These are phyloP conservation scores for Globisporangium alternatum DNA, from an alignment of 352 stramenopile species.

Conservation along the genomic window DNA sequence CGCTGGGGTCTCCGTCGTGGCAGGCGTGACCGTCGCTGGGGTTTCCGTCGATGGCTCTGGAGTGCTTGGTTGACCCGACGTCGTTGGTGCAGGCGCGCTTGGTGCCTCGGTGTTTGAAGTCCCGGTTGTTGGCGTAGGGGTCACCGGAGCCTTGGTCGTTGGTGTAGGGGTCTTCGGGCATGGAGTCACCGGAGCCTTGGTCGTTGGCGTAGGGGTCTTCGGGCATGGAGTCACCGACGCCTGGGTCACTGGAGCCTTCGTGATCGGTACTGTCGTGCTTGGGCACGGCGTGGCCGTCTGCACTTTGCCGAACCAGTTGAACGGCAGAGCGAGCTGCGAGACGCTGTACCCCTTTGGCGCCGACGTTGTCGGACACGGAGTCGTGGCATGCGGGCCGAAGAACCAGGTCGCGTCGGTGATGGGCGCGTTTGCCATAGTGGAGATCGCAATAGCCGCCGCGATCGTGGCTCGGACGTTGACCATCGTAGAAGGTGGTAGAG, in stretches of 20 bases:
- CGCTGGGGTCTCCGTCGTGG: not conserved
- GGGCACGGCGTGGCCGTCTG: not conserved
- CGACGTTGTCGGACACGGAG: not conserved
- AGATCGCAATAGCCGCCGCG: not conserved
- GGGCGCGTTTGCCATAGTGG: slow-evolving; percentile 1
- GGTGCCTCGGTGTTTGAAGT: not conserved
- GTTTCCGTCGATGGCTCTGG: not conserved
- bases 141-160: not conserved
- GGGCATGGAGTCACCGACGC: not conserved
- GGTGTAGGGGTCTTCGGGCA: not conserved
- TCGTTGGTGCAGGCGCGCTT: not conserved
- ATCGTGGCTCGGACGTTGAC: slow-evolving; percentile 2
- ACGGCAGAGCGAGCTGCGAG: not conserved
- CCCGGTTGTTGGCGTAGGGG: not conserved
- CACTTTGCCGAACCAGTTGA: not conserved
- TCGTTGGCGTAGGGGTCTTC: not conserved
- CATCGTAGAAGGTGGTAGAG: not conserved
- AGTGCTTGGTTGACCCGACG: not conserved
- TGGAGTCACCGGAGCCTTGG: not conserved
- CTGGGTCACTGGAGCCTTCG: not conserved
- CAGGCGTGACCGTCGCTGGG: not conserved
- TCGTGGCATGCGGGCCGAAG: not conserved
- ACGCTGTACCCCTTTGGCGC: not conserved
- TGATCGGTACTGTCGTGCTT: not conserved
- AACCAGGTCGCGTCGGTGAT: not conserved